Evolutionary conservation across 306 rosid species (phyloP), one percentile per base, ranked within the genome.

Genomic region (Vigna unguiculata): DNA sequence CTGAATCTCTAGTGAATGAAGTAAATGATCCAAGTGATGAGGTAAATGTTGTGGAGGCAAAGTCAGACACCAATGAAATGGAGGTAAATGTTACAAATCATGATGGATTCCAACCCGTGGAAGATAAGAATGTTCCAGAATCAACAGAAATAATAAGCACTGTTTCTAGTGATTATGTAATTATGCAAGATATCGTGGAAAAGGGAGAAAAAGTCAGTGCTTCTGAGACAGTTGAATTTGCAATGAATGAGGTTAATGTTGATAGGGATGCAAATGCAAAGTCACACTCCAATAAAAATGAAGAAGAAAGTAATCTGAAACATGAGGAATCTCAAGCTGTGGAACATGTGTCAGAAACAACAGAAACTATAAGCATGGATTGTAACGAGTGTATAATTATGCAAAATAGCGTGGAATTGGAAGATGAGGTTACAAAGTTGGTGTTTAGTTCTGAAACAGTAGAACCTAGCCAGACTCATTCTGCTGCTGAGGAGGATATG

Each of bases 71-170:
- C 71, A 83, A 80, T 83, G 77, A 81, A 52, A 81, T 43, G 5
- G 90, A 47, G 80, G 84, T 57, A 77, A 81, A 43, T 43, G 65
- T 84, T 60, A 9, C 60, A 7, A 78, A 47, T 66, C 69, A 46
- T 12, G 90, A 87, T 34, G 87, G 83, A 69, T 78, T 87, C 40
- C 85, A 75, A 74, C 79, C 88, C 32, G 78, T 75, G 7, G 88
- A 79, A 84, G 71, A 57, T 38, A 45, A 67, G 71, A 70, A 78
- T 65, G 46, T 78, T 64, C 80, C 77, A 43, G 78, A 62, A 72
- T 62, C 85, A 2, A 14, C 16, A 6, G 3, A 47, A 47, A 5
- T 47, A 14, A 47, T 15, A 48, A 48, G 7, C 53, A 16, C 0
- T 0, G 53, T 48, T 48, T 48, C 53, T 16, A 16, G 13, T 11